A percentile compares a stretch with the other conserved stretches of the same genome.
Evolutionary conservation across 441 rosid genomes (phyloP).

Genomic region (Kokia cookei): DNA sequence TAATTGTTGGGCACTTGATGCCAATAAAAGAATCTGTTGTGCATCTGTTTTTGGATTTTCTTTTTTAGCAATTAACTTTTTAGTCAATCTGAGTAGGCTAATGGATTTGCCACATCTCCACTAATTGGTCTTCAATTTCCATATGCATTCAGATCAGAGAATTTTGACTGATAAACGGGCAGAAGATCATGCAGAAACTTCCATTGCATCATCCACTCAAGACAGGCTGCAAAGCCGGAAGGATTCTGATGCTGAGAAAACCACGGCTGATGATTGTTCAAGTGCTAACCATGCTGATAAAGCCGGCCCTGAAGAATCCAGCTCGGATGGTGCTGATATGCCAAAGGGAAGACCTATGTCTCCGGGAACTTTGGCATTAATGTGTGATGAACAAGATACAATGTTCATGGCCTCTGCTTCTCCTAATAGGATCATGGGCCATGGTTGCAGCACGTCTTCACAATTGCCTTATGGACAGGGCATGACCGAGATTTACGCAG

Average conservation of each 20-base stretch:
- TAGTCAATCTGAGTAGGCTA: background rate
- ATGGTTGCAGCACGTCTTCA: conserved; percentile 43
- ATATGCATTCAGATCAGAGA: conserved; percentile 43
- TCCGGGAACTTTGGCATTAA: conserved; percentile 95
- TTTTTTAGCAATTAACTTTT: background rate
- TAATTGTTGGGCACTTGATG: background rate
- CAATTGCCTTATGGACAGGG: conserved; percentile 54
- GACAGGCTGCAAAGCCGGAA: conserved; percentile 45
- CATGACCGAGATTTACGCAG: conserved; percentile 58
- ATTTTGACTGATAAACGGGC: conserved; percentile 41
- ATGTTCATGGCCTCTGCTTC: conserved; percentile 56
- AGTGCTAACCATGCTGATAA: conserved; percentile 56
- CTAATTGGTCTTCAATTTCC: background rate
- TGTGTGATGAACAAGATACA: conserved; percentile 59
- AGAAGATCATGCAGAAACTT: conserved; percentile 43
- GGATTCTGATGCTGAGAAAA: conserved; percentile 39
- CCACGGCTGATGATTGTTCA: conserved; percentile 37
- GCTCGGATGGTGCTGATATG: conserved; percentile 47
- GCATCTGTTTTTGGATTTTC: background rate
- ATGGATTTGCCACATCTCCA: background rate
- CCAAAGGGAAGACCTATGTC: conserved; percentile 79
- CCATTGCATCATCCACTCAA: conserved; percentile 51
- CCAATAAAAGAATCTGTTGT: background rate
- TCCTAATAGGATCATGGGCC: conserved; percentile 48
- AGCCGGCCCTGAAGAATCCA: conserved; percentile 39